These are phyloP conservation scores for Aspergillus pseudotamarii DNA, from an alignment of 2,329 filamentous ascomycete genomes.

Conservation along the genomic window DNA sequence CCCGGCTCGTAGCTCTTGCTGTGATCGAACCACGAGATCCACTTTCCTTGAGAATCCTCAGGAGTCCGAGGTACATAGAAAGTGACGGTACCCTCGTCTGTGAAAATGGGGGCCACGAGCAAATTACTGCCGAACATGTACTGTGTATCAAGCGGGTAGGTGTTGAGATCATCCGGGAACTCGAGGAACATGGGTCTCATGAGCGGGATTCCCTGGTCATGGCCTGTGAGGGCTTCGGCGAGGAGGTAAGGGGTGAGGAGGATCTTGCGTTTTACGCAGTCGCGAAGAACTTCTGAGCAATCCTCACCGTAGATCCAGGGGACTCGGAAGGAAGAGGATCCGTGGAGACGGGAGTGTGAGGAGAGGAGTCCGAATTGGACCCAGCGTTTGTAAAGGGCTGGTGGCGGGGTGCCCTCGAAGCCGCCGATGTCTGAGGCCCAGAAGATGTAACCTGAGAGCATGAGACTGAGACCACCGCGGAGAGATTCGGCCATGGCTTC, in stretches of 20 bases:
- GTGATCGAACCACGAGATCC: slow-evolving; percentile 53
- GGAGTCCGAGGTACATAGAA: slow-evolving; percentile 61
- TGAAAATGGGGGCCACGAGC: slow-evolving; percentile 66
- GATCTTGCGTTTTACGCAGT: slow-evolving; percentile 58
- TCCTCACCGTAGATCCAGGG: slow-evolving; percentile 72
- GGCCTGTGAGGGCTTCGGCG: slow-evolving; percentile 54
- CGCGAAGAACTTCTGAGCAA: slow-evolving; percentile 59
- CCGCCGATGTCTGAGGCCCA: slow-evolving; percentile 74
- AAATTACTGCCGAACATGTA: slow-evolving; percentile 72
- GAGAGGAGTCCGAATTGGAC: slow-evolving; percentile 74
- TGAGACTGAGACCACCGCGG: slow-evolving; percentile 66
- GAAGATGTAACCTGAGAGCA: slow-evolving; percentile 66
- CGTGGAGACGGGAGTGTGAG: slow-evolving; percentile 71
- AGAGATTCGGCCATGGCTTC: slow-evolving; percentile 73
- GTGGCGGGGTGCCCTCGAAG: slow-evolving; percentile 69
- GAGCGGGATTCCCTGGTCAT: slow-evolving; percentile 60
- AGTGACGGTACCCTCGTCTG: slow-evolving; percentile 63
- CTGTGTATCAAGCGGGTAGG: slow-evolving; percentile 69
- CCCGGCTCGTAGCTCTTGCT: slow-evolving; percentile 40
- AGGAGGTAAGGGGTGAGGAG: slow-evolving; percentile 62
- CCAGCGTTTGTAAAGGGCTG: slow-evolving; percentile 76
- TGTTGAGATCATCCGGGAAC: slow-evolving; percentile 70
- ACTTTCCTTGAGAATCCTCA: slow-evolving; percentile 55
- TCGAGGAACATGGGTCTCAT: slow-evolving; percentile 70
- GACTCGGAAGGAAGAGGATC: slow-evolving; percentile 71